Conservation (phyloP, 2,329 filamentous ascomycete genomes). For the Aspergillus arachidicola region DNA sequence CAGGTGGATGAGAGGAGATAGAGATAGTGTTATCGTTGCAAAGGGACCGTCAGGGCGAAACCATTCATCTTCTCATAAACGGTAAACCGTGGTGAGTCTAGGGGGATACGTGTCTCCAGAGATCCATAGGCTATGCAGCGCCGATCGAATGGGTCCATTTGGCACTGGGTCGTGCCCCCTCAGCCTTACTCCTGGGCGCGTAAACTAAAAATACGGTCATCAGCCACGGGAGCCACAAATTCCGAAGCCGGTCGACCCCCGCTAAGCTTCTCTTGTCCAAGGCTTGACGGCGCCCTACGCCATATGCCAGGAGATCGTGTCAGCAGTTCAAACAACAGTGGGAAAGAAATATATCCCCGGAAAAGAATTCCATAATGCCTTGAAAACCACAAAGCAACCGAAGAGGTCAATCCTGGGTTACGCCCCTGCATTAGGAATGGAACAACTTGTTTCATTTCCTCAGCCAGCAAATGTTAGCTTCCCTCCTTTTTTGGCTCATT, state of each 20-base stretch:
- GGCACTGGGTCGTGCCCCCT: neutral
- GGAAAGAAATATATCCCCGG: neutral
- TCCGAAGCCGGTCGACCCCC: conserved; percentile 1
- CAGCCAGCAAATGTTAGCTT: conserved; percentile 1
- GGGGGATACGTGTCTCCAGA: neutral
- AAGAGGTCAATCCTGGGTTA: neutral
- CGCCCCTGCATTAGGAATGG: neutral
- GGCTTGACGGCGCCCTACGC: conserved; percentile 30
- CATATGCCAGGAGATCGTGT: conserved; percentile 5
- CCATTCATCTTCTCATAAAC: too few species aligned
- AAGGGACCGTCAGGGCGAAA: too few species aligned
- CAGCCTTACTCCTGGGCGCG: conserved; percentile 6
- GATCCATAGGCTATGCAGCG: neutral
- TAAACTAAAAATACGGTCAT: conserved; percentile 4
- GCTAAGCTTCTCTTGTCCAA: conserved; percentile 30
- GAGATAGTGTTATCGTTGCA: neutral
- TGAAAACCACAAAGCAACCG: too few species aligned
- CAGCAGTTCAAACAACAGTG: neutral
- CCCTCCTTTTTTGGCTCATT: neutral
- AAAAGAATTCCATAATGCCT: neutral
- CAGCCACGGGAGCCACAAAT: conserved; percentile 5
- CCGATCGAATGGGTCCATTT: neutral
- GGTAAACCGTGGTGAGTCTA: neutral
- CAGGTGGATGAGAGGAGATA: neutral
- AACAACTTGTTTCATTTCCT: conserved; percentile 10